Conservation (phyloP, 2,329 filamentous ascomycete genomes). For the Xylariaceae sp. region DNA sequence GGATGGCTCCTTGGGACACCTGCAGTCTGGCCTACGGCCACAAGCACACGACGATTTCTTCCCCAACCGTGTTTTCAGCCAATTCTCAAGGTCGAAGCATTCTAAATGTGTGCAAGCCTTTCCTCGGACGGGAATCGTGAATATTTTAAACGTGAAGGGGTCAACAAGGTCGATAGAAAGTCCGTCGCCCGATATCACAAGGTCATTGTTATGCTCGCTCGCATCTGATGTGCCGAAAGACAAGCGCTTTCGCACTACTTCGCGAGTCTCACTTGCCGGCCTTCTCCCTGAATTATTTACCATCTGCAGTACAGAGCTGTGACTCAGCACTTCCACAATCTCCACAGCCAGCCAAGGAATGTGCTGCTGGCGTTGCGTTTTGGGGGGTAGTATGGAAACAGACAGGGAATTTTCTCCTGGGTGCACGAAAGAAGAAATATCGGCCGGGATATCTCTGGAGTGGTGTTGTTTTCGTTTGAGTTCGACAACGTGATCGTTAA, state of each 20-base stretch:
- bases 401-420: slow-evolving; percentile 59
- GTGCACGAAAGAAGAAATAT: slow-evolving; percentile 60
- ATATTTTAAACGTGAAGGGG: slow-evolving; percentile 62
- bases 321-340: slow-evolving; percentile 53
- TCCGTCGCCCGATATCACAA: slow-evolving; percentile 54
- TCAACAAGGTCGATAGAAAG: slow-evolving; percentile 62
- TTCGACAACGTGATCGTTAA: slow-evolving; percentile 59
- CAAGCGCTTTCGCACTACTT: slow-evolving; percentile 52
- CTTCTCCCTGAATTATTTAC: slow-evolving; percentile 38
- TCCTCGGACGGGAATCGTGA: slow-evolving; percentile 68
- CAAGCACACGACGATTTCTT: slow-evolving; percentile 38
- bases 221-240: slow-evolving; percentile 28
- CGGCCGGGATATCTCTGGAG: slow-evolving; percentile 69
- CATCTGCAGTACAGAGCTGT: slow-evolving; percentile 41
- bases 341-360: slow-evolving; percentile 69
- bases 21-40: slow-evolving; percentile 36
- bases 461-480: slow-evolving; percentile 66
- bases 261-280: slow-evolving; percentile 47
- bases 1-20: slow-evolving; percentile 46
- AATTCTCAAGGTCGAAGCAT: slow-evolving; percentile 85
- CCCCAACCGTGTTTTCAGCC: slow-evolving; percentile 62
- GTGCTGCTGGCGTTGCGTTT: slow-evolving; percentile 21
- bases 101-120: slow-evolving; percentile 69
- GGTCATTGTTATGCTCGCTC: slow-evolving; percentile 55
- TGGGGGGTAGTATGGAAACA: slow-evolving; percentile 41